Base-by-base conservation (phyloP, 495 filamentous ascomycete species). In the Hypoxylon rickii region DNA sequence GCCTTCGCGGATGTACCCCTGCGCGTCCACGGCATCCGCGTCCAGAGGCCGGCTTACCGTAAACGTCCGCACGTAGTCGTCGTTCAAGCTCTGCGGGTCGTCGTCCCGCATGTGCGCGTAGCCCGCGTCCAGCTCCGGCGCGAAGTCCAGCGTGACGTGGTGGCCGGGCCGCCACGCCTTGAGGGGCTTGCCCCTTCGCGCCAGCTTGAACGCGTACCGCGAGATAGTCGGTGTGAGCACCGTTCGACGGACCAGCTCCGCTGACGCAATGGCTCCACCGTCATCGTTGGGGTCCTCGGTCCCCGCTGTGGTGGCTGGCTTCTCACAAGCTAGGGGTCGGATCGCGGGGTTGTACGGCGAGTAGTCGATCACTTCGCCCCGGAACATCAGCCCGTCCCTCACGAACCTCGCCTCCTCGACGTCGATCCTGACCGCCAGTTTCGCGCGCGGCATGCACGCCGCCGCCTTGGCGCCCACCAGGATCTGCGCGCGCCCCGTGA, bases 101-200 rank as follows among this genome's bases (percentile, higher is more conserved):
- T 84, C 81, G 47, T 93, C 86, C 1, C 84, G 74, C 90, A 94
- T 94, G 65, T 94, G 90, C 42, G 75, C 81, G 65, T 88, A 96
- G 3, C 89, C 90, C 38, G 76, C 67, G 51, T 87, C 80, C 2
- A 93, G 70, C 56, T 89, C 82, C 2, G 77, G 67, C 32, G 76
- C 71, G 53, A 94, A 90, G 52, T 85, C 83, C 6, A 95, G 65
- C 2, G 88, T 89, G 22, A 87, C 80, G 70, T 92, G 87, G 61
- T 92, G 88, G 0, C 89, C 90, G 0, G 89, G 73, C 29, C 61
- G 78, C 81, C 88, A 90, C 17, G 53, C 26, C 24, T 17, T 40
- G 6, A 65, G 18, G 11, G 12, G 18, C 21, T 31, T 39, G 18
- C 44, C 19, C 26, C 29, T 11, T 1, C 6, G 2, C 6, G 1